Conservation (phyloP, 495 filamentous ascomycete species). For the Xylaria telfairii region DNA sequence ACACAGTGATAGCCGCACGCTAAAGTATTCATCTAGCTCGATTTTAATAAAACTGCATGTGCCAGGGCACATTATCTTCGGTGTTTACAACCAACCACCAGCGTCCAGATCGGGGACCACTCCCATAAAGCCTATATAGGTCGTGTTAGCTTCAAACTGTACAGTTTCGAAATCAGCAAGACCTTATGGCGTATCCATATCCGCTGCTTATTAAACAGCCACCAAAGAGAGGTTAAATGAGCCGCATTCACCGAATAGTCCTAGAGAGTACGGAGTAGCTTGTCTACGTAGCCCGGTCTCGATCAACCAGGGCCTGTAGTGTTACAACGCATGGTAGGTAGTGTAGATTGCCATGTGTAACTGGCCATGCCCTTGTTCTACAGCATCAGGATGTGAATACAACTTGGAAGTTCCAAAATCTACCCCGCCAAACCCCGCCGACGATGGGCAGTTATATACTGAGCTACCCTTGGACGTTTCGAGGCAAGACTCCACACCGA, state of each 20-base stretch:
- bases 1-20: not conserved
- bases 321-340: not conserved
- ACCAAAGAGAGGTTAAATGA: constrained; percentile 4
- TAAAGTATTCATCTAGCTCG: not conserved
- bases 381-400: not conserved
- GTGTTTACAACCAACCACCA: not conserved
- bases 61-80: not conserved
- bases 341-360: not conserved
- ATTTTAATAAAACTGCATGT: too few relatives aligned
- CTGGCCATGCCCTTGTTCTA: not conserved
- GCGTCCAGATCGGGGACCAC: not conserved
- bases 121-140: not conserved
- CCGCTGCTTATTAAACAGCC: not conserved
- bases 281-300: not conserved
- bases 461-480: constrained; percentile 7
- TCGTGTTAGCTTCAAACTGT: not conserved
- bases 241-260: not conserved
- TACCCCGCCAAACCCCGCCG: constrained; percentile 27
- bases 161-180: not conserved
- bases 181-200: not conserved
- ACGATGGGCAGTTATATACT: not conserved
- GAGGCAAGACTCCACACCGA: constrained; percentile 14
- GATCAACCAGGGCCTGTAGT: not conserved
- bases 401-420: not conserved
- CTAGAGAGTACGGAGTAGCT: not conserved